Base-by-base conservation (phyloP, 257 asterid genomes). In the Agastache rugosa region DNA sequence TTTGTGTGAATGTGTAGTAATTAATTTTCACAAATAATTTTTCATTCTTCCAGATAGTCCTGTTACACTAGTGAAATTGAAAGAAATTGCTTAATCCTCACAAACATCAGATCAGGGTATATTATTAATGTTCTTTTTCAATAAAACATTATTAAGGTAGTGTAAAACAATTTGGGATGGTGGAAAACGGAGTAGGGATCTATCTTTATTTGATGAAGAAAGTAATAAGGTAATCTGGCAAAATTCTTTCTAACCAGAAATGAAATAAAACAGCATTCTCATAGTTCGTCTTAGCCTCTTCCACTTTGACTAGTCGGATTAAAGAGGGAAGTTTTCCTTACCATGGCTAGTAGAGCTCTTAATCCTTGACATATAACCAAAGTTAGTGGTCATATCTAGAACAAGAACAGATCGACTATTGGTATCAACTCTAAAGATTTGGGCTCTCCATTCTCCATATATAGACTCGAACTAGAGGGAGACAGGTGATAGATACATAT, bases 291-390 rank as follows among this genome's bases (percentile, higher is more conserved):
- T 42, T 7, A 61, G 25, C 10, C 41, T 56, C 37, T 11, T n/a
- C 45, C 48, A 72, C 15, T n/a, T n/a, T n/a, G n/a, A 60, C 50
- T 5, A 45, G 11, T 27, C 4, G 9, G 37, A 8, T 16, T 69
- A n/a, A 10, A 37, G 31, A 12, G 35, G 22, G 7, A 45, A 29
- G 6, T 29, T 29, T 2, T 45, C 29, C 31, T 11, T 3, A 6
- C 15, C 39, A 47, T n/a, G 27, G 50, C 62, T 61, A 45, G 70
- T 29, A 60, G 27, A 29, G 44, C 16, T 44, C 60, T 42, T 56
- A 39, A 17, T 34, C 25, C 47, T 34, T n/a, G 19, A 42, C 31
- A 22, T 56, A 16, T 34, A 15, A 17, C 14, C 14, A 10, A 34
- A 14, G n/a, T 9, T 4, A 70, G 51, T 4, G 67, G n/a, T 14